Evolutionary conservation across 2,329 filamentous ascomycete species (phyloP), one percentile per base, ranked within the genome.

Genomic region (Coniosporium tulheliwenetii): DNA sequence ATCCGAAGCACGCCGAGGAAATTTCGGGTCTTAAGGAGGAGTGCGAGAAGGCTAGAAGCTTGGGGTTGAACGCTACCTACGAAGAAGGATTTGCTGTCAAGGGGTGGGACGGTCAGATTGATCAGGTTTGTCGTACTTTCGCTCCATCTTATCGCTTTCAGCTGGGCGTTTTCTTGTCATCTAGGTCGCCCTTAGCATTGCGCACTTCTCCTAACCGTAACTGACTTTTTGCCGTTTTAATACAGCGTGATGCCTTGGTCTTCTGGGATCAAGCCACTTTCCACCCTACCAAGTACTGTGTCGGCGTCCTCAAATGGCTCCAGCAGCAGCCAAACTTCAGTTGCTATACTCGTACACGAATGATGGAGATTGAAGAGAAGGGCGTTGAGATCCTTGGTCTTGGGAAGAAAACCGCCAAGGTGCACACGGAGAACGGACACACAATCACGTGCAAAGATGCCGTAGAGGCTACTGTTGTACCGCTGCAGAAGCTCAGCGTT

Each of bases 211-310:
- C 7, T 7, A 26, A 7, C 19, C 7, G 19, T 26, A 26, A 26
- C 19, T 26, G 19, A 26, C 19, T 26, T 26, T 7, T 26, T 26
- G 19, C 4, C 19, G 19, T 7, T 26, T 26, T 3, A 3, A 26
- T 26, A 26, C 70, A 73, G 47, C 64, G 69, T 30, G 70, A 65
- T 41, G 71, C 65, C 2, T 61, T 63, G 3, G 51, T 75, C 4
- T 66, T 64, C 40, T 41, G 50, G 2, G 53, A 60, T 12, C 70
- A 76, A 47, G 71, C 69, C 0, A 65, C 69, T 0, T 75, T 75
- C 50, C 71, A 75, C 41, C 71, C 71, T 0, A 76, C 71, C 2
- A 67, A 66, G 46, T 76, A 76, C 47, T 53, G 74, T 1, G 55
- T 64, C 32, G 71, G 70, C 5, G 50, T 76, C 1, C 57, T 77